These are phyloP conservation scores for Suillus subluteus DNA, from an alignment of 768 basidiomycete species.

Conservation along the genomic window DNA sequence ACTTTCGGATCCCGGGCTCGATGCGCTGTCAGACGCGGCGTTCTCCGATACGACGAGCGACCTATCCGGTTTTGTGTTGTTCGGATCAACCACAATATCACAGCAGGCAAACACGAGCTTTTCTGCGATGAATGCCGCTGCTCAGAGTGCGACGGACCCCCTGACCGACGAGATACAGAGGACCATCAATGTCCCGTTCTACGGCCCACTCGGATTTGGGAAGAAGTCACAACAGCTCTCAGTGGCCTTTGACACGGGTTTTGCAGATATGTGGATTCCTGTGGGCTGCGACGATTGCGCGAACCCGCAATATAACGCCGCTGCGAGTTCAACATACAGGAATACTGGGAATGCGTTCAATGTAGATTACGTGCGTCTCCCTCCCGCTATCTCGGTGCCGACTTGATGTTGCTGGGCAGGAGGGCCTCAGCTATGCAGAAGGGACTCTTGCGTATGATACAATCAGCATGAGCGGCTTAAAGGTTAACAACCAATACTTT, in stretches of 20 bases:
- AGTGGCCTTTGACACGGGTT: slow-evolving; percentile 72
- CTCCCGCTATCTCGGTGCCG: background rate
- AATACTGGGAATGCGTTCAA: slow-evolving; percentile 36
- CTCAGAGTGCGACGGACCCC: slow-evolving; percentile 16
- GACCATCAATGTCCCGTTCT: slow-evolving; percentile 50
- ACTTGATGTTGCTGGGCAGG: slow-evolving; percentile 1
- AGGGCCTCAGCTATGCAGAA: slow-evolving; percentile 57
- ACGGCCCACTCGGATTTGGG: slow-evolving; percentile 49
- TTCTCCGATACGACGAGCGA: background rate
- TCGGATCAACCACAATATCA: background rate
- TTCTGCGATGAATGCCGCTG: background rate
- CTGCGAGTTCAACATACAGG: slow-evolving; percentile 46
- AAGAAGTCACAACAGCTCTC: slow-evolving; percentile 54
- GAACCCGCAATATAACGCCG: slow-evolving; percentile 41
- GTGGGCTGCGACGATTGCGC: slow-evolving; percentile 42
- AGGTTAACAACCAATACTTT: slow-evolving; percentile 54
- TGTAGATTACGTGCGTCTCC: slow-evolving; percentile 47
- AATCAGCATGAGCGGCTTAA: slow-evolving; percentile 50
- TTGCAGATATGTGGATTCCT: slow-evolving; percentile 66
- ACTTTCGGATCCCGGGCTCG: background rate
- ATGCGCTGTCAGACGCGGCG: background rate
- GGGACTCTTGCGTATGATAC: slow-evolving; percentile 55
- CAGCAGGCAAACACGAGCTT: background rate
- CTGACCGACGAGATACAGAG: slow-evolving; percentile 44
- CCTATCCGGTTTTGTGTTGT: background rate